Base-by-base conservation (phyloP, 2,329 filamentous ascomycete species). In the Rugonectria rugulosa region DNA sequence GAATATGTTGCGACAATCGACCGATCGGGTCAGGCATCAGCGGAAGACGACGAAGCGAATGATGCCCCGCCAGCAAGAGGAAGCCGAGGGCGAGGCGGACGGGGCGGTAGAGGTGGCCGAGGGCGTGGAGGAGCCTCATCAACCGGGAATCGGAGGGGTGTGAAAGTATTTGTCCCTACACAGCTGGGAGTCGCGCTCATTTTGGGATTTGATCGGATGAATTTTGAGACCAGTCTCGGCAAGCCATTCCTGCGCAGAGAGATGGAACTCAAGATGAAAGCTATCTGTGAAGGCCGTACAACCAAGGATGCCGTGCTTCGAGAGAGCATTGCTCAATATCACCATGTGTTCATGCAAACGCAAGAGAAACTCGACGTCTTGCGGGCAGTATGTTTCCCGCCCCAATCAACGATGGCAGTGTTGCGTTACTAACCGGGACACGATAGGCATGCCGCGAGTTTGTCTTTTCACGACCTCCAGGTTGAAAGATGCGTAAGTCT, bases 241-340 rank as follows among this genome's bases (percentile, higher is more conserved):
- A 98, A 98, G 74, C 95, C 95, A 1, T 98, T 98, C 71, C 79
- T 99, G 57, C 88, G 95, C 53, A 98, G 98, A 75, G 92, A 99
- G 80, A 97, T 97, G 92, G 95, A 99, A 75, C 77, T 92, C 59
- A 91, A 92, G 72, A 97, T 99, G 94, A 95, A 93, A 72, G 91
- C 91, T 54, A 97, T 99, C 53, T 98, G 95, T 75, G 92, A 94
- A 56, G 95, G 95, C 21, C 87, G 85, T 46, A 89, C 87, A 61
- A 90, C 88, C 27, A 88, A 86, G 68, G 82, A 84, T 49, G 83
- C 85, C 17, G 91, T 99, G 41, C 83, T 99, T 36, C 82, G 87
- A 50, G 88, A 96, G 72, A 97, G 90, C 70, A 79, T 99, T 52
- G 84, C 88, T 57, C 91, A 95, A 77, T 99, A 98, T 73, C 87